Evolutionary conservation across 306 rosid species (phyloP), one percentile per base, ranked within the genome.

Genomic region (Cyamopsis tetragonoloba): DNA sequence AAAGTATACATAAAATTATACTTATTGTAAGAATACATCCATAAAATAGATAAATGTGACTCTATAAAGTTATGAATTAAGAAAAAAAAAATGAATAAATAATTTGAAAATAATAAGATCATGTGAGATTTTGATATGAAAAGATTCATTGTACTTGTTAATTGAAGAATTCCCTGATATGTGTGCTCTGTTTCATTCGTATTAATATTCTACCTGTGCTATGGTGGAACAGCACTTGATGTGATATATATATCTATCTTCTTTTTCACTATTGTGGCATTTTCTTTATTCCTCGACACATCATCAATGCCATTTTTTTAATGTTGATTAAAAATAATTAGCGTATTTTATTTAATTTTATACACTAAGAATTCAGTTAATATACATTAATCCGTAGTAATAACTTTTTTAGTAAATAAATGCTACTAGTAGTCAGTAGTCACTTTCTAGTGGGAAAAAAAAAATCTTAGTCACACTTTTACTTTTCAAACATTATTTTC

Each of bases 201-300:
- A 59, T 42, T 77, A 46, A 72, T 68, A 71, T 68, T 58, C 80
- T 49, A 0, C 13, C 27, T 18, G 37, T 51, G 54, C 49, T n/a
- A n/a, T 15, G 72, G 32, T 66, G 70, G 44, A 43, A 57, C 72
- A 55, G 57, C n/a, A n/a, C n/a, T 48, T 72, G 79, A 60, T 82
- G 68, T 64, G 79, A 65, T 76, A 57, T 42, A n/a, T 63, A 57
- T 47, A 56, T 77, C 73, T 71, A 69, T 58, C 6, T 30, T 59
- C 51, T 54, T 24, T 28, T 26, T 60, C 70, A 66, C 26, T 34
- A 67, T 56, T 48, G 14, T 27, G 44, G 30, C 44, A 50, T 76
- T 48, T 70, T 64, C 47, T 56, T 34, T 35, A 65, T 65, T 58
- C 75, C 61, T 24, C 10, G 0, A 66, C 35, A 37, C 74, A 53